Conservation (phyloP, 129 eudicot species). For the Pulicaria dysenterica region DNA sequence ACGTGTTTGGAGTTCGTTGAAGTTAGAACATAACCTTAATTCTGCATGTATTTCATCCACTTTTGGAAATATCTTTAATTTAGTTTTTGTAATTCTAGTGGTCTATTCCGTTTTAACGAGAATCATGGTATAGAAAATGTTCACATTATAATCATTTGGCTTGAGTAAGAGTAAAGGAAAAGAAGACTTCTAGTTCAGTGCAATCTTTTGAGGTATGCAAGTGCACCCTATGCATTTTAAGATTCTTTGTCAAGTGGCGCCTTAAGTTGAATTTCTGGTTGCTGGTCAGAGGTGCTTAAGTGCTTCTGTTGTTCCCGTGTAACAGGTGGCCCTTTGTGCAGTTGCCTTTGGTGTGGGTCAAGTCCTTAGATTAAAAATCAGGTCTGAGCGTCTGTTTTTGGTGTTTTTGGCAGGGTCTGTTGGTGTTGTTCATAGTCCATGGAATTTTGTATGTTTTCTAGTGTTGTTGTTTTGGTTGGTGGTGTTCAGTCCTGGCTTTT, state of each 20-base stretch:
- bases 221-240: not conserved
- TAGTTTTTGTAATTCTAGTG: not conserved
- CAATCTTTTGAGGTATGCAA: not conserved
- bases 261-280: no score
- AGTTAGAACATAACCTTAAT: not conserved
- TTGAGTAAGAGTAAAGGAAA: not conserved
- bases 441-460: no score
- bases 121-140: not conserved
- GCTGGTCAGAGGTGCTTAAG: no score
- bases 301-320: no score
- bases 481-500: no score
- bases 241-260: not conserved
- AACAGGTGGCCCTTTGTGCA: no score
- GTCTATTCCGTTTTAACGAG: not conserved
- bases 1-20: slow-evolving; percentile 8
- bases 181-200: not conserved
- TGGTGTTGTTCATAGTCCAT: no score
- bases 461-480: no score
- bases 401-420: no score
- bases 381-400: no score
- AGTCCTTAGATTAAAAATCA: no score
- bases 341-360: no score
- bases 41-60: not conserved
- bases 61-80: not conserved
- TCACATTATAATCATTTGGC: not conserved